Evolutionary conservation across 306 rosid genomes (phyloP).

Genomic region (Lathyrus tuberosus): DNA sequence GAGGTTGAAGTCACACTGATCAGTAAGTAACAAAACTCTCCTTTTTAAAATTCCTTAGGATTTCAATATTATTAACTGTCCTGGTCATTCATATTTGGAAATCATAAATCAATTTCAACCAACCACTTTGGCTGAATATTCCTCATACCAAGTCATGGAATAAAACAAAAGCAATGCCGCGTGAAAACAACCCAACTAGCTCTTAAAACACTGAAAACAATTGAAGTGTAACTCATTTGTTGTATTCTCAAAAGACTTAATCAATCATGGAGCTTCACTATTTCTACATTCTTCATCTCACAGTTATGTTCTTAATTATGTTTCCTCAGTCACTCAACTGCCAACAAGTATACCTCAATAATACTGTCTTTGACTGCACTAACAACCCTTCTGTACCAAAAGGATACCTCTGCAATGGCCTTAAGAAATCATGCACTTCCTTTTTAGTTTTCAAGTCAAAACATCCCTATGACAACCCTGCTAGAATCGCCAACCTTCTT

Average conservation of each 20-base stretch:
- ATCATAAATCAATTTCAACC: slow-evolving; percentile 10
- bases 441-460: slow-evolving; percentile 47
- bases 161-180: slow-evolving; percentile 35
- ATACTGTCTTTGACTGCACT: slow-evolving; percentile 40
- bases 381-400: slow-evolving; percentile 44
- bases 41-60: not conserved
- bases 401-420: slow-evolving; percentile 55
- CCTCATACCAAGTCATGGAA: slow-evolving; percentile 31
- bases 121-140: slow-evolving; percentile 15
- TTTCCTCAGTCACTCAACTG: slow-evolving; percentile 33
- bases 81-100: slow-evolving; percentile 26
- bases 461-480: slow-evolving; percentile 43
- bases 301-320: slow-evolving; percentile 25
- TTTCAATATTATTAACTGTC: slow-evolving; percentile 27
- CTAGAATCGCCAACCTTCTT: slow-evolving; percentile 50
- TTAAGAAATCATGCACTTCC: slow-evolving; percentile 49
- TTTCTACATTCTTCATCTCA: slow-evolving; percentile 31
- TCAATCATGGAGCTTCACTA: slow-evolving; percentile 44
- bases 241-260: slow-evolving; percentile 1
- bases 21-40: not conserved
- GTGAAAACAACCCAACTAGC: slow-evolving; percentile 6
- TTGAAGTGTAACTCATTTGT: slow-evolving; percentile 35
- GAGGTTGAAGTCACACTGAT: not conserved
- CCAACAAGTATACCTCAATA: slow-evolving; percentile 57
- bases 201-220: slow-evolving; percentile 33